Base-by-base conservation (phyloP, 805 yeast genomes). In the Dipodascopsis uninucleata region DNA sequence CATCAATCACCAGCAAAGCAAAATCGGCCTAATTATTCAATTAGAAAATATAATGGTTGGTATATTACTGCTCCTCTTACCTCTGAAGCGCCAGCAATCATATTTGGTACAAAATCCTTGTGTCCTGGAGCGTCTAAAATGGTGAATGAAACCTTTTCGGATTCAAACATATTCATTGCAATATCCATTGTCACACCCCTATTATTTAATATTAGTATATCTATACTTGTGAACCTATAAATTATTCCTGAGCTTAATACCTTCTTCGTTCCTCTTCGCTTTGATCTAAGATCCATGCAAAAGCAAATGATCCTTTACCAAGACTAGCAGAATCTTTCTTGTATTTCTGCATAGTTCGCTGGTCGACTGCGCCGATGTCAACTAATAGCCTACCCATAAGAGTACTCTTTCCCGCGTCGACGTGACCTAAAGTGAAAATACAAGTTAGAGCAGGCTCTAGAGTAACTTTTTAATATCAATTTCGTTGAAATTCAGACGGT, bases 101-200 rank as follows among this genome's bases (percentile, higher is more conserved):
- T 82, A 57, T 82, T 85, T 3, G 94, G 94, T 25, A 85, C 84
- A 62, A 82, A 85, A 58, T 85, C 93, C 49, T 74, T 71, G 63
- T 85, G 94, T 0, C 94, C 94, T 0, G 94, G 94, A 0, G 94
- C 88, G 66, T 85, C 94, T 43, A 85, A 77, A 3, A 87, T 81
- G 0, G 86, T 79, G 60, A 81, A 82, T 37, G 71, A 65, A 4
- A 79, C 70, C 2, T 56, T 61, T 1, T 58, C 41, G 2, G 89
- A 81, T 55, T 78, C 82, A 49, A 85, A 80, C 31, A 71, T 68
- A 6, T 85, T 79, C 41, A 82, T 80, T 45, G 85, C 80, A 25
- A 84, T 77, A 58, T 85, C 94, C 20, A 84, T 79, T 2, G 94
- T 85, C 3, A 85, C 87, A 38, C 94, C 94, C 39, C 89, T 45